A percentile compares a stretch with the other conserved stretches of the same genome.
Evolutionary conservation across 768 basidiomycete species (phyloP).

Genomic region (Boletus rubroflammeus): DNA sequence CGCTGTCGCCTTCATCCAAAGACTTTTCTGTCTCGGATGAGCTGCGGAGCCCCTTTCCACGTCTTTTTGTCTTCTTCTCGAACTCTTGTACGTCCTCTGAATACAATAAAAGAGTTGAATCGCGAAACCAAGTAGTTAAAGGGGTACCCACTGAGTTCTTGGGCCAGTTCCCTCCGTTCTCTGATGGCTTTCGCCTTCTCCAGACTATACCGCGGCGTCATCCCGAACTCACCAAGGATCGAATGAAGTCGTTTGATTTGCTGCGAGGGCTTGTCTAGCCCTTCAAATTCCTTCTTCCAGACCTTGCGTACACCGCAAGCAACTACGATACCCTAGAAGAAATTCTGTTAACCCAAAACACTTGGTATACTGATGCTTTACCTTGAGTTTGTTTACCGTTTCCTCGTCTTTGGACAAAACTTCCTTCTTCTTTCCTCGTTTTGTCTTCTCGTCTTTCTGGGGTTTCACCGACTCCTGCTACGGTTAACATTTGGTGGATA

Average conservation of each 20-base stretch:
- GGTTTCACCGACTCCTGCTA: conserved; percentile 20
- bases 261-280: conserved; percentile 49
- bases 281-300: conserved; percentile 73
- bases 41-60: conserved; percentile 16
- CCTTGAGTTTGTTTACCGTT: conserved; percentile 73
- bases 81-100: conserved; percentile 77
- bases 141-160: conserved; percentile 64
- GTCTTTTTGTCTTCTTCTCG: conserved; percentile 44
- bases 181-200: conserved; percentile 80
- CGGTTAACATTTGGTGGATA: neutral
- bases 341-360: neutral
- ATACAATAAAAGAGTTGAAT: neutral
- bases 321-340: conserved; percentile 54
- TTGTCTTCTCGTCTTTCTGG: conserved; percentile 26
- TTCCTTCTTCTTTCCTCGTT: conserved; percentile 35
- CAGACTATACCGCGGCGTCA: conserved; percentile 71
- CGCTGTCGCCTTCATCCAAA: conserved; percentile 32
- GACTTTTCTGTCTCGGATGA: conserved; percentile 23
- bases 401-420: conserved; percentile 60
- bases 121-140: neutral
- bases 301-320: conserved; percentile 76
- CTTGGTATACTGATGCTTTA: conserved; percentile 18
- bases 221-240: conserved; percentile 70
- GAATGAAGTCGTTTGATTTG: conserved; percentile 65
- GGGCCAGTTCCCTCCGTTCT: conserved; percentile 66